Base-by-base conservation (phyloP, 441 rosid species). In the Adansonia grandidieri region DNA sequence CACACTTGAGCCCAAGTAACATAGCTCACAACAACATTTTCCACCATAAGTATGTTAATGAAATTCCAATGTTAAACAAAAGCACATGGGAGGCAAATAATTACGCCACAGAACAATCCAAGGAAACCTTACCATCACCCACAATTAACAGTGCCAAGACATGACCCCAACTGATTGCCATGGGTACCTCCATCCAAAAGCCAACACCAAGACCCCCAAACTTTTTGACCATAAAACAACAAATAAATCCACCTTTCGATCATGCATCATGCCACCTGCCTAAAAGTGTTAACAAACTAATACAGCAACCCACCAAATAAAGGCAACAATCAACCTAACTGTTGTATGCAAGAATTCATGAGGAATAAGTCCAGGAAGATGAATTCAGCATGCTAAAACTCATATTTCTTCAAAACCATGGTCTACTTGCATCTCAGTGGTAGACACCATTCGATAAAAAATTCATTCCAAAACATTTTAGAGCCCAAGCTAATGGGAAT, bases 261-360 rank as follows among this genome's bases (percentile, higher is more conserved):
- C 20, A 28, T 17, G 22, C 54, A 44, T 9, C n/a, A 67, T 44
- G 54, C 54, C n/a, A 67, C 72, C 54, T 44, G 37, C 37, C 32
- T 65, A 65, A 40, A 66, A 67, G 2, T 67, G 20, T 32, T 19
- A 67, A 67, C 37, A 19, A 19, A 17, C 51, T 44, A 17, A 44
- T 17, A 66, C 32, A 45, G 9, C 37, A 67, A 67, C 54, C 54
- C 9, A 66, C 11, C 54, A 9, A 63, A 45, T n/a, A 67, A 19
- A 7, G 54, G n/a, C 72, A 67, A 67, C 22, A 69, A 65, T 65
- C 22, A 45, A 69, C 40, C 17, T 11, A 69, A 69, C 6, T 47
- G 28, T 19, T 47, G 57, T 13, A 69, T 20, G 50, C 19, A 40
- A 42, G 47, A 65, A n/a, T 40, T 51, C 57, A 69, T 69, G 37